phyloP scores from a whole-genome alignment of 148 eudicot species.

The Fagopyrum homotropicum region DNA sequence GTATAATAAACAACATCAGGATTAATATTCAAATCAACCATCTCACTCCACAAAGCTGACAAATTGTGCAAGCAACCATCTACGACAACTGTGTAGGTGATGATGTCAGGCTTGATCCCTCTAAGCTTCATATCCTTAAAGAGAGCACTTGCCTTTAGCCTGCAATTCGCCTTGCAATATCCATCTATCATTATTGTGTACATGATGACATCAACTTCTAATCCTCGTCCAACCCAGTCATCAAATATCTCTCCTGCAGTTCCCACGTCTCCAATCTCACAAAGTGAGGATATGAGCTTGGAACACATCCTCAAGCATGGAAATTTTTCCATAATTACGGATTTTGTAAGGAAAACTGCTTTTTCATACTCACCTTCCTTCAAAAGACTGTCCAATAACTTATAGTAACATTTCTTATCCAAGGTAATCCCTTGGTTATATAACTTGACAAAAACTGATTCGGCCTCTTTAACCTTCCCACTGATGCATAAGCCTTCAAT shows the following conservation, averaged over 20 bases:
- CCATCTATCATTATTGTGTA: conserved; percentile 73
- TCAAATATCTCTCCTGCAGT: conserved; percentile 49
- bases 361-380: conserved; percentile 33
- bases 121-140: conserved; percentile 50
- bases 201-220: conserved; percentile 44
- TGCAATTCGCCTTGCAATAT: conserved; percentile 36
- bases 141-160: conserved; percentile 42
- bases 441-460: conserved; percentile 28
- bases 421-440: conserved; percentile 30
- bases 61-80: conserved; percentile 42
- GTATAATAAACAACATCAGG: conserved; percentile 41
- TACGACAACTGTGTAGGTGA: conserved; percentile 59
- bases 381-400: conserved; percentile 46
- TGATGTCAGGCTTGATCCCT: conserved; percentile 53
- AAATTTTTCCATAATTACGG: conserved; percentile 23
- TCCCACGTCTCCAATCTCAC: conserved; percentile 42
- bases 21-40: conserved; percentile 27
- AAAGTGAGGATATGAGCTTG: conserved; percentile 43
- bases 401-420: conserved; percentile 28
- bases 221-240: conserved; percentile 35
- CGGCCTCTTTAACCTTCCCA: conserved; percentile 59
- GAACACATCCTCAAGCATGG: conserved; percentile 35
- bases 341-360: conserved; percentile 33
- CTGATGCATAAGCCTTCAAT: conserved; percentile 45
- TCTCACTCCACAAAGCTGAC: conserved; percentile 25